Base-by-base conservation (phyloP, 2,329 filamentous ascomycete genomes). In the Verticillium tricorpus region DNA sequence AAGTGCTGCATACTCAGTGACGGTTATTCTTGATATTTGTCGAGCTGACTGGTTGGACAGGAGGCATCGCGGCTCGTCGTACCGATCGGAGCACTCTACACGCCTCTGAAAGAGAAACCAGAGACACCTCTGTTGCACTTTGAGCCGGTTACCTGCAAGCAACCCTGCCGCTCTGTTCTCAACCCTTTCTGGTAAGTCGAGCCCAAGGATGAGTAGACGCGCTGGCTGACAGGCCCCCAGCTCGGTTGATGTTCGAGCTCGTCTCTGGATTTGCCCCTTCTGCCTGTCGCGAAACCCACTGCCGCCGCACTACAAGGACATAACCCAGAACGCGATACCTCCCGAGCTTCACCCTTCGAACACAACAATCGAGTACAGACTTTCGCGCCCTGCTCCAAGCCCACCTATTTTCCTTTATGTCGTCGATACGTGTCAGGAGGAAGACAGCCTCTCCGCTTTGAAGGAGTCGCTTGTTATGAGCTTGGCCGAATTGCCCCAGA, bases 91-190 rank as follows among this genome's bases (percentile, higher is more conserved):
- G 93, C 93, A 68, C 85, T 97, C 57, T 98, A 98, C 78, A 99
- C 94, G 2, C 93, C 94, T 5, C 80, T 97, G 70, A 98, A 98
- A 79, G 94, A 97, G 80, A 96, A 96, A 80, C 87, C 90, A 25
- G 90, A 96, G 66, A 91, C 92, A 28, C 92, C 93, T 61, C 80
- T 97, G 66, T 84, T 99, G 60, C 92, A 96, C 75, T 98, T 98
- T 78, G 94, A 98, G 78, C 95, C 95, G 19, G 92, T 99, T 52
- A 93, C 91, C 64, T 99, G 95, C 88, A 97, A 97, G 79, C 87
- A 91, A 74, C 95, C 95, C 65, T 99, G 95, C 78, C 90, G 93
- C 76, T 94, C 94, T 60, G 93, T 98, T 40, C 83, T 99, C 75
- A 99, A 99, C 75, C 95, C 95, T 55, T 98, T 93, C 82, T 97